These are phyloP conservation scores for Meyerozyma athensensis DNA, from an alignment of 1,139 yeast species.

Conservation along the genomic window DNA sequence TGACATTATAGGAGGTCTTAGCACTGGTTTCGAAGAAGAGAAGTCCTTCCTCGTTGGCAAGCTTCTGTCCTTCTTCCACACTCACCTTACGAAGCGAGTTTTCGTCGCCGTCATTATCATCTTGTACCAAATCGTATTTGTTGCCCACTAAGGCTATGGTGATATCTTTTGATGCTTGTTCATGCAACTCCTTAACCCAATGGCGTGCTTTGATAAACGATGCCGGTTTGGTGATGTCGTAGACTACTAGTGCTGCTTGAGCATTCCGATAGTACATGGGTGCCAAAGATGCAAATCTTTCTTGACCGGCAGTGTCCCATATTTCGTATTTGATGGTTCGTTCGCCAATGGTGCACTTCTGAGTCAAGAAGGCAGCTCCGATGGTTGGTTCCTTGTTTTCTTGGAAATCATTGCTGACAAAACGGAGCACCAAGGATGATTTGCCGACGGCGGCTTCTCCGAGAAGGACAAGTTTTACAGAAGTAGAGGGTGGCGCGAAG, in stretches of 20 bases:
- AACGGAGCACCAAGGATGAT: conserved; percentile 85
- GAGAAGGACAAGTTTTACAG: conserved; percentile 81
- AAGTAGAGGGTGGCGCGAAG: conserved; percentile 50
- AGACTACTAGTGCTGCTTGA: conserved; percentile 96
- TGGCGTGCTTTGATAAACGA: conserved; percentile 97
- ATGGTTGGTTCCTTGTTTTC: conserved; percentile 96
- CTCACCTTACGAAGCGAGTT: conserved; percentile 67
- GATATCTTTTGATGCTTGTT: conserved; percentile 88
- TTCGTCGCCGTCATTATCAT: conserved; percentile 25
- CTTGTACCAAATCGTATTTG: conserved; percentile 66
- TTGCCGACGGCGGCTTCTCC: conserved; percentile 99
- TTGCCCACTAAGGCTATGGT: conserved; percentile 93
- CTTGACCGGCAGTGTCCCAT: conserved; percentile 99
- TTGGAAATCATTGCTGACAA: conserved; percentile 93
- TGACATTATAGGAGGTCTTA: conserved; percentile 79
- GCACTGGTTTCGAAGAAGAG: conserved; percentile 93
- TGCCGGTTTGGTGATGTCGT: conserved; percentile 96
- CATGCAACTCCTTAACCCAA: conserved; percentile 96
- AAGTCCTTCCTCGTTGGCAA: conserved; percentile 71
- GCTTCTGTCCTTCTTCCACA: conserved; percentile 74
- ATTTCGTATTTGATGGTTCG: conserved; percentile 92
- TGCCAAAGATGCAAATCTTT: conserved; percentile 91
- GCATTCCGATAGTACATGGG: conserved; percentile 98
- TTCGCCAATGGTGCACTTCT: conserved; percentile 86
- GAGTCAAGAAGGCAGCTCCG: conserved; percentile 96